phyloP scores from a whole-genome alignment of 78 protist species.

The Dictyostelium citrinum region DNA sequence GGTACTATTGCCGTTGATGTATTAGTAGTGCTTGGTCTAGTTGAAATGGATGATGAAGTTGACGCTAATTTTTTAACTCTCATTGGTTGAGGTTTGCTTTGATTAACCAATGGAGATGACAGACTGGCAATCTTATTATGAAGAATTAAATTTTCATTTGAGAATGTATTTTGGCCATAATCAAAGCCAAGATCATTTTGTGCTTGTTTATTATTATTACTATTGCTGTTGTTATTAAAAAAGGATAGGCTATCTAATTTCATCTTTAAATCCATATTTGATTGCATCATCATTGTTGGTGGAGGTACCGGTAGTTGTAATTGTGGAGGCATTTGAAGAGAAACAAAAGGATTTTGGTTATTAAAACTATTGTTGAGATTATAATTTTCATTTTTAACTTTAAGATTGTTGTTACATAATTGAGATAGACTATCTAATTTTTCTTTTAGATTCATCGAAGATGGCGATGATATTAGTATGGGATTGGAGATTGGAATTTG shows the following conservation, averaged over 20 bases:
- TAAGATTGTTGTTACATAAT: background rate
- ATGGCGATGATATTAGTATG: background rate
- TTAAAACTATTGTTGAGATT: background rate
- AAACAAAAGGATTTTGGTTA: background rate
- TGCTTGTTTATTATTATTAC: background rate
- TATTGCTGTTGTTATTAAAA: background rate
- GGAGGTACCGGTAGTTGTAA: background rate
- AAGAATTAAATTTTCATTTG: background rate
- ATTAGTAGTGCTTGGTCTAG: background rate
- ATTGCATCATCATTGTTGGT: background rate
- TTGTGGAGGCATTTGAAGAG: background rate
- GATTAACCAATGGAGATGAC: background rate
- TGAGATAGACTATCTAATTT: constrained; percentile 3
- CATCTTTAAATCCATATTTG: background rate
- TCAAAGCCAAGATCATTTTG: background rate
- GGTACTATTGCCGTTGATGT: background rate
- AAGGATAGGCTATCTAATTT: background rate
- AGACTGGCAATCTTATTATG: background rate
- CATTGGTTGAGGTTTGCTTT: background rate
- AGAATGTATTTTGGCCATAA: background rate
- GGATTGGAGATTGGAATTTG: background rate
- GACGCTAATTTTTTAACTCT: background rate
- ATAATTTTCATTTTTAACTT: background rate
- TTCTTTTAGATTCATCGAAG: background rate
- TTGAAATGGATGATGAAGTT: background rate